Evolutionary conservation across 257 asterid species (phyloP), one percentile per base, ranked within the genome.

Genomic region (Scutellaria baicalensis): DNA sequence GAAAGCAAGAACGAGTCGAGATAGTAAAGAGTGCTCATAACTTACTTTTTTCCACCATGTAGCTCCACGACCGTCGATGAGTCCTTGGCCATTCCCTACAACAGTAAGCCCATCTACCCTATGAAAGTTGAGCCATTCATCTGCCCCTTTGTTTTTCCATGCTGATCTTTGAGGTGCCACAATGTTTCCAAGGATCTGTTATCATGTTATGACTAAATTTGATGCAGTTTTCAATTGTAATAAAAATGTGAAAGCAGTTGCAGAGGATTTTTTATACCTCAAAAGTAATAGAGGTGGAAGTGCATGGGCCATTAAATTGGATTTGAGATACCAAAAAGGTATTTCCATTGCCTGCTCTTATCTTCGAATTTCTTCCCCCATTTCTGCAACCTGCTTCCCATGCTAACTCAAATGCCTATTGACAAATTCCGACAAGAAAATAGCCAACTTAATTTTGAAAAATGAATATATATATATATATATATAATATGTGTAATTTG

Each of bases 251-350:
- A 21, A 9, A 14, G 23, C 8, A 48, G 9, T 52, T 52, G 10
- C 2, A 16, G 8, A 7, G 6, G 48, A 20, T 45, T 33, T 2
- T 43, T 1, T 51, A 1, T 75, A 78, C 88, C 88, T 84, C 55
- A 16, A 84, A 69, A 2, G 21, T 62, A 40, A 81, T 63, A 35
- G 75, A 20, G 16, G 3, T 2, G n/a, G 82, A 21, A 9, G 21
- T 77, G 79, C 89, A 84, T 0, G 84, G 89, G 56, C 89, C 89
- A 42, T 68, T 18, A 57, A 84, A 84, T 39, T 23, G 13, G 31
- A 71, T 44, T 2, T 58, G 72, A 31, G 68, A 70, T 38, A 81
- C 68, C 66, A 74, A 33, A 64, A 70, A 81, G 4, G 73, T 72
- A 71, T 59, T 74, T 9, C 78, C 83, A 4, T 36, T 8, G 6